Percentiles rank a stretch among this genome's conserved stretches.
Conservation (phyloP, 768 basidiomycete species). For the Macrolepiota albuminosa region DNA sequence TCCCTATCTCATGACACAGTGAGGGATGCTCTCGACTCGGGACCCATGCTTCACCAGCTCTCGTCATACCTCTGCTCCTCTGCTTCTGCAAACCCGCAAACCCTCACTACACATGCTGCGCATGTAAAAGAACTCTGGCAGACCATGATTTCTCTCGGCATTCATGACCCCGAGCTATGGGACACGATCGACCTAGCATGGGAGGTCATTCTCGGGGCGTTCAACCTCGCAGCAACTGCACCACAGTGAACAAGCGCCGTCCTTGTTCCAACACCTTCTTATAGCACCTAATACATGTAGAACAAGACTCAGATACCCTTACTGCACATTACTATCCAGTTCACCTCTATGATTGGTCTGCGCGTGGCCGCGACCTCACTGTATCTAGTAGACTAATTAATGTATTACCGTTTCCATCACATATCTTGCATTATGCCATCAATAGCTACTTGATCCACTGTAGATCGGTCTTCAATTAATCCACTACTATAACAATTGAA, state of each 20-base stretch:
- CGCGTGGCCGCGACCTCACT: constrained; percentile 11
- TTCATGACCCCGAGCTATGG: constrained; percentile 74
- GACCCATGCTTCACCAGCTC: constrained; percentile 49
- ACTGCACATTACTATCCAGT: background rate
- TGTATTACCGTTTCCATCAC: constrained; percentile 8
- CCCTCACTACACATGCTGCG: constrained; percentile 52
- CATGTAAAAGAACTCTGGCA: constrained; percentile 78
- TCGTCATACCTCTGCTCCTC: constrained; percentile 47
- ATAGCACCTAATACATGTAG: background rate
- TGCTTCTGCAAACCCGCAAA: constrained; percentile 37
- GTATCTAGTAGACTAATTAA: constrained; percentile 14
- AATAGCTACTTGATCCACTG: background rate
- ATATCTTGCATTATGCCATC: constrained; percentile 6
- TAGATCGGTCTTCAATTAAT: background rate
- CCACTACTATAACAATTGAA: background rate
- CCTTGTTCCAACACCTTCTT: background rate
- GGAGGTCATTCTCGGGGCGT: constrained; percentile 63
- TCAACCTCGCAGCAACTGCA: constrained; percentile 41
- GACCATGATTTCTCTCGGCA: constrained; percentile 69
- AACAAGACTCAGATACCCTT: background rate
- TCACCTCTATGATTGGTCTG: background rate
- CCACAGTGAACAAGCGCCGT: constrained; percentile 18
- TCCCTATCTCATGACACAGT: constrained; percentile 39
- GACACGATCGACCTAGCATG: constrained; percentile 74
- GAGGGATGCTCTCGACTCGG: constrained; percentile 41